phyloP scores from a whole-genome alignment of 495 filamentous ascomycete species.

The Mytilinidion resinicola region DNA sequence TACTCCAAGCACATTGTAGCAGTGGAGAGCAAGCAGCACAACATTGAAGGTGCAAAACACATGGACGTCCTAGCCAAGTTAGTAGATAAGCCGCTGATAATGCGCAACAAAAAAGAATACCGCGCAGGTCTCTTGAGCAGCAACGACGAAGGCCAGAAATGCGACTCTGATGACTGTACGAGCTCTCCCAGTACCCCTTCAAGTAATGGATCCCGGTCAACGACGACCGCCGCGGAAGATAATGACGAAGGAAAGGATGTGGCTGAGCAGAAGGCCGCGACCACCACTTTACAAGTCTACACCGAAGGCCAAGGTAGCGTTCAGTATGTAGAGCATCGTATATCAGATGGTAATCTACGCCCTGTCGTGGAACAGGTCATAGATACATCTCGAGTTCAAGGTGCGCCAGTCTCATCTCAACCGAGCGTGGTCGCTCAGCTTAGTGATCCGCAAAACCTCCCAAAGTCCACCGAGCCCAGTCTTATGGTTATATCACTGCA shows the following conservation, averaged over 20 bases:
- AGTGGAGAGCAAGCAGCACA: slow-evolving; percentile 78
- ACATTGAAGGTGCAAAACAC: slow-evolving; percentile 74
- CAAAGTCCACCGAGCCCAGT: slow-evolving; percentile 22
- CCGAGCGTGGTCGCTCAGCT: not conserved
- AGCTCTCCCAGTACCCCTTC: not conserved
- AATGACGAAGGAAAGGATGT: slow-evolving; percentile 17
- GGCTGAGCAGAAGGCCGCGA: slow-evolving; percentile 4
- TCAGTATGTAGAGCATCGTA: slow-evolving; percentile 51
- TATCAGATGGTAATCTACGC: slow-evolving; percentile 41
- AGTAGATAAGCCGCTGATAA: slow-evolving; percentile 57
- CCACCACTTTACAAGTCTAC: slow-evolving; percentile 34
- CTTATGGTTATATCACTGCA: slow-evolving; percentile 92
- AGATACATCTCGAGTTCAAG: slow-evolving; percentile 7
- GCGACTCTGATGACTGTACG: slow-evolving; percentile 1
- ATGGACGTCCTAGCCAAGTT: slow-evolving; percentile 74
- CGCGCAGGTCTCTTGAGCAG: slow-evolving; percentile 38
- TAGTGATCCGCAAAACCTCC: slow-evolving; percentile 25
- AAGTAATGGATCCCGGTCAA: not conserved
- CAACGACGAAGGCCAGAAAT: not conserved
- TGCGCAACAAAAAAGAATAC: slow-evolving; percentile 70
- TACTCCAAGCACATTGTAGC: slow-evolving; percentile 84
- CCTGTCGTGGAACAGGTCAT: slow-evolving; percentile 31
- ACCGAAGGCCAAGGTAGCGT: slow-evolving; percentile 40
- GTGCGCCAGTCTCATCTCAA: too few relatives aligned
- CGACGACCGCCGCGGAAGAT: not conserved